A percentile compares a stretch with the other conserved stretches of the same genome.
phyloP scores from a whole-genome alignment of 2,329 filamentous ascomycete species.

The Epichloe festucae region DNA sequence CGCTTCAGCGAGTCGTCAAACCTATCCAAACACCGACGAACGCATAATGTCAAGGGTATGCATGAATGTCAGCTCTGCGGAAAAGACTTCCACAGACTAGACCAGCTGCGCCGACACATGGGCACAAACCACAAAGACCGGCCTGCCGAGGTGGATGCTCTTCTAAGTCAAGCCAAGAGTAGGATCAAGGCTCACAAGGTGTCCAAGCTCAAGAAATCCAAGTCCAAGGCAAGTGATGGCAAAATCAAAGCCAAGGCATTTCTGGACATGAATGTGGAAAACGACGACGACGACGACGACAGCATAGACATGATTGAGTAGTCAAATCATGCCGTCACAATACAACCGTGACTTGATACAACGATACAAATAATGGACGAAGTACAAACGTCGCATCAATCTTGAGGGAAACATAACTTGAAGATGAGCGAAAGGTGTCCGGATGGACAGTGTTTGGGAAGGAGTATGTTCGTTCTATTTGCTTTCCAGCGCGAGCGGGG shows the following conservation, averaged over 20 bases:
- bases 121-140: slow-evolving; percentile 21
- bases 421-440: too few relatives aligned
- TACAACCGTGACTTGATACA: background rate
- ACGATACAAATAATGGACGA: too few relatives aligned
- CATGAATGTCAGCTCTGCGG: slow-evolving; percentile 40
- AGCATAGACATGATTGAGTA: slow-evolving; percentile 4
- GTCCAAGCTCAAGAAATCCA: slow-evolving; percentile 6
- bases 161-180: slow-evolving; percentile 8
- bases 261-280: background rate
- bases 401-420: too few relatives aligned
- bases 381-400: too few relatives aligned
- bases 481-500: too few relatives aligned
- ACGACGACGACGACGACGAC: background rate
- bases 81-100: slow-evolving; percentile 45
- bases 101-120: slow-evolving; percentile 46
- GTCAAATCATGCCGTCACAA: background rate
- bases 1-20: slow-evolving; percentile 54
- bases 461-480: too few relatives aligned
- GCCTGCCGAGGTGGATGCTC: slow-evolving; percentile 9
- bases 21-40: slow-evolving; percentile 51
- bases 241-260: background rate
- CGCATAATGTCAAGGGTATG: slow-evolving; percentile 39
- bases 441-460: too few relatives aligned
- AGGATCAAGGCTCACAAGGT: slow-evolving; percentile 6
- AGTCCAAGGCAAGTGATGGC: slow-evolving; percentile 1